Base-by-base conservation (phyloP, 2,329 filamentous ascomycete genomes). In the Aspergillus arachidicola region DNA sequence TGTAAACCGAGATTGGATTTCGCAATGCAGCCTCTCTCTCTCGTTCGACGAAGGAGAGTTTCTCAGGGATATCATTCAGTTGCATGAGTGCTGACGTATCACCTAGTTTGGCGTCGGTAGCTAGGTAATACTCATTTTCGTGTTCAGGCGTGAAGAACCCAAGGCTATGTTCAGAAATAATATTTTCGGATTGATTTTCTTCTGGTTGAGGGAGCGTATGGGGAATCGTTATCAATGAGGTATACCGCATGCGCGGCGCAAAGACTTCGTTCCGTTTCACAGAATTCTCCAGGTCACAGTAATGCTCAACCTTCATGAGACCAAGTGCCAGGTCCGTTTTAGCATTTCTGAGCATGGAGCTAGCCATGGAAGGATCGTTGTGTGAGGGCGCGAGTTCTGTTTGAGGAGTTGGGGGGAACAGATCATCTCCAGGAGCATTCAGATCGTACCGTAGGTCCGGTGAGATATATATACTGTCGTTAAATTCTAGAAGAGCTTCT, bases 1-100 rank as follows among this genome's bases (percentile, higher is more conserved):
- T 97, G 81, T 96, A 96, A 3, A 97, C 94, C 63, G 92, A 96
- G 48, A 93, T 91, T 0, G 94, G 93, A 75, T 98, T 98, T 58
- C 86, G 86, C 28, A 93, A 78, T 32, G 85, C 83, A 57, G 85
- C 75, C 61, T 86, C 84, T 74, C 79, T 84, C 78, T 82, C 85
- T 63, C 80, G 78, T 60, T 88, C 84, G 50, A 83, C 76, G 58
- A 87, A 82, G 5, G 73, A 72, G 10, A 74, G 73, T 50, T 75
- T 75, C 32, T 78, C 75, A 2, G 76, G 73, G 16, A 73, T 70
- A 36, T 71, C 75, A 61, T 75, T 76, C 7, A 88, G 74, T 32
- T 90, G 83, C 30, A 86, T 79, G 19, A 82, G 82, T 68, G 85
- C 87, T 32, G 80, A 76, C 32, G 71, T 68, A 51, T 79, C 76